Percentiles rank a stretch among this genome's conserved stretches.
Conservation (phyloP, 2,329 filamentous ascomycete genomes). For the Fusarium pilosicola region DNA sequence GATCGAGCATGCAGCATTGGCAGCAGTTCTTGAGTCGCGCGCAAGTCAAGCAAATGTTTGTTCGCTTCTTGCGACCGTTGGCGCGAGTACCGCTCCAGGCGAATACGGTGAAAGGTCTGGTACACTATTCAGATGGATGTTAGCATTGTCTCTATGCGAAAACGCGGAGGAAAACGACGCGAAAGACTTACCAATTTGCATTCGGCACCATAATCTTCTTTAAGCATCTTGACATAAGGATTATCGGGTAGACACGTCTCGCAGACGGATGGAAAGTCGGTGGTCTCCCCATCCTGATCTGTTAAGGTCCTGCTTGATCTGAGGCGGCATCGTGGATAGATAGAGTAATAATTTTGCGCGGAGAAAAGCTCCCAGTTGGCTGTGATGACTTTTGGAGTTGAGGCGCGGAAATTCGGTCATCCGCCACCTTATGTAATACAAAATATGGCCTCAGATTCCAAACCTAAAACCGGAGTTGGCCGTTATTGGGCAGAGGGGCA, state of each 20-base stretch:
- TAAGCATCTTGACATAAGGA: slow-evolving; percentile 98
- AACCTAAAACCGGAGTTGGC: slow-evolving; percentile 19
- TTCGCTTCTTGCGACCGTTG: slow-evolving; percentile 86
- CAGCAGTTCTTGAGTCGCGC: slow-evolving; percentile 98
- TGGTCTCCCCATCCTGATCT: slow-evolving; percentile 96
- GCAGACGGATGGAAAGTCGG: slow-evolving; percentile 87
- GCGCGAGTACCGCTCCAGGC: slow-evolving; percentile 94
- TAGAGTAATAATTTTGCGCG: slow-evolving; percentile 34
- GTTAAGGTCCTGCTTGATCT: slow-evolving; percentile 97
- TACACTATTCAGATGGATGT: slow-evolving; percentile 65
- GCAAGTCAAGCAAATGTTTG: slow-evolving; percentile 96
- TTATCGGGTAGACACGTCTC: slow-evolving; percentile 96
- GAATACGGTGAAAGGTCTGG: slow-evolving; percentile 94
- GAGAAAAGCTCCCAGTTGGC: slow-evolving; percentile 22
- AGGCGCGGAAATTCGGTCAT: slow-evolving; percentile 41
- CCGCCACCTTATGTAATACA: slow-evolving; percentile 43
- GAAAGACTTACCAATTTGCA: slow-evolving; percentile 69
- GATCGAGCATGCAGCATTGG: slow-evolving; percentile 97
- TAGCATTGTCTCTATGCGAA: background rate
- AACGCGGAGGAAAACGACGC: background rate
- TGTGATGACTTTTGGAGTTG: slow-evolving; percentile 41
- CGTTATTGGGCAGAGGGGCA: slow-evolving; percentile 22
- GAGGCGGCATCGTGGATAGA: slow-evolving; percentile 73
- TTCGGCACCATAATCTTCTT: slow-evolving; percentile 92
- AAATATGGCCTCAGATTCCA: slow-evolving; percentile 13